Base-by-base conservation (phyloP, 2,329 filamentous ascomycete species). In the Dothiorella sarmentorum region DNA sequence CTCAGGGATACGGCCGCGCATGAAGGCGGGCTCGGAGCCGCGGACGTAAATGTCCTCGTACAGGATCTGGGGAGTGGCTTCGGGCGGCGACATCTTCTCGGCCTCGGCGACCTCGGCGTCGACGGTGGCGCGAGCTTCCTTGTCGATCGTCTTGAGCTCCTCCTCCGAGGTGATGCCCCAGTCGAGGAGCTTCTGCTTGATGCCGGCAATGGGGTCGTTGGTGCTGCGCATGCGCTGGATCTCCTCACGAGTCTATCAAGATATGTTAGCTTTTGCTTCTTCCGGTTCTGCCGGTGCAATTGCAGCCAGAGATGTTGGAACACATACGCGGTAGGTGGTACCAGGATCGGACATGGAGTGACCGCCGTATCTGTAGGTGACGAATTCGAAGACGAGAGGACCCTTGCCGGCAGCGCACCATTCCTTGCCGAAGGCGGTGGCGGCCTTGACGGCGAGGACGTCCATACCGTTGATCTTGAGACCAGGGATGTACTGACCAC, bases 381-480 rank as follows among this genome's bases (percentile, higher is more conserved):
- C 92, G 77, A 96, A 99, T 82, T 99, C 94, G 76, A 96, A 88
- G 70, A 99, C 94, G 63, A 99, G 84, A 65, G 94, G 94, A 63
- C 93, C 93, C 76, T 96, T 92, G 75, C 88, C 92, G 62, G 84
- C 81, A 61, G 82, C 79, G 65, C 90, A 88, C 82, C 87, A 96
- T 73, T 96, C 84, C 82, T 94, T 96, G 73, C 88, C 91, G 81
- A 96, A 92, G 78, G 93, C 82, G 70, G 96, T 91, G 64, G 94
- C 94, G 56, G 93, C 91, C 85, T 96, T 96, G 76, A 97, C 93
- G 64, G 94, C 93, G 63, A 99, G 89, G 69, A 96, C 91, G 75
- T 99, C 94, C 94, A 99, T 99, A 73, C 91, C 94, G 80, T 99
- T 99, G 77, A 99, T 91, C 85, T 99, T 99, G 70, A 99, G 86